These are phyloP conservation scores for Priceomyces castillae DNA, from an alignment of 805 yeast genomes.

Conservation along the genomic window DNA sequence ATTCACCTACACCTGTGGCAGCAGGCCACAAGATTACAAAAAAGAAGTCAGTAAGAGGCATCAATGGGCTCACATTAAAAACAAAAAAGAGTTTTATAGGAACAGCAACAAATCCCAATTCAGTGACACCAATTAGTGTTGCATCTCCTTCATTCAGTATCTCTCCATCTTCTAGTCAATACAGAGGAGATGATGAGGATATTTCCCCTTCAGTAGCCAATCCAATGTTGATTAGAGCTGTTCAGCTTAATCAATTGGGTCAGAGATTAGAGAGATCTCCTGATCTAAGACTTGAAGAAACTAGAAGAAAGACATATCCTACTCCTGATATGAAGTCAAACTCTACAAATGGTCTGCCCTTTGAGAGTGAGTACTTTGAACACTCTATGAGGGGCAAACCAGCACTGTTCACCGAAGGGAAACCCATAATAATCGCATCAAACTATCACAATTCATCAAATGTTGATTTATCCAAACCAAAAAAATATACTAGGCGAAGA, in stretches of 20 bases:
- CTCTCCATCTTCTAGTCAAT: slow-evolving; percentile 21
- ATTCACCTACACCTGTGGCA: slow-evolving; percentile 4
- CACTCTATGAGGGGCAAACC: slow-evolving; percentile 5
- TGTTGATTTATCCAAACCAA: slow-evolving; percentile 15
- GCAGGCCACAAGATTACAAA: slow-evolving; percentile 13
- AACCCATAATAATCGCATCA: background rate
- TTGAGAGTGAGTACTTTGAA: slow-evolving; percentile 4
- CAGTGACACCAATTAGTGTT: slow-evolving; percentile 9
- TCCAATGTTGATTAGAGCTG: slow-evolving; percentile 1
- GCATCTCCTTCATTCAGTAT: slow-evolving; percentile 12
- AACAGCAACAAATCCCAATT: slow-evolving; percentile 7
- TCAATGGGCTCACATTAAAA: slow-evolving; percentile 9
- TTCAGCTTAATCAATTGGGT: slow-evolving; percentile 1
- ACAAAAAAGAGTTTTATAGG: slow-evolving; percentile 17
- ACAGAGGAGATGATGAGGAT: slow-evolving; percentile 16
- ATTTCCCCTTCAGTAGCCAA: background rate
- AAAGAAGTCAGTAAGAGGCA: slow-evolving; percentile 17
- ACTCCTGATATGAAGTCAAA: slow-evolving; percentile 4
- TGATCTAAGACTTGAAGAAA: slow-evolving; percentile 8
- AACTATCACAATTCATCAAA: slow-evolving; percentile 1
- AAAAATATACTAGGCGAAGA: slow-evolving; percentile 39
- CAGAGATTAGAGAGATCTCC: background rate
- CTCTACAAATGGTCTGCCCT: slow-evolving; percentile 10
- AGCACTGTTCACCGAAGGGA: slow-evolving; percentile 3
- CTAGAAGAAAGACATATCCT: slow-evolving; percentile 16